phyloP scores from a whole-genome alignment of 192 early-diverging fungal species.

The Kappamyces sp. region DNA sequence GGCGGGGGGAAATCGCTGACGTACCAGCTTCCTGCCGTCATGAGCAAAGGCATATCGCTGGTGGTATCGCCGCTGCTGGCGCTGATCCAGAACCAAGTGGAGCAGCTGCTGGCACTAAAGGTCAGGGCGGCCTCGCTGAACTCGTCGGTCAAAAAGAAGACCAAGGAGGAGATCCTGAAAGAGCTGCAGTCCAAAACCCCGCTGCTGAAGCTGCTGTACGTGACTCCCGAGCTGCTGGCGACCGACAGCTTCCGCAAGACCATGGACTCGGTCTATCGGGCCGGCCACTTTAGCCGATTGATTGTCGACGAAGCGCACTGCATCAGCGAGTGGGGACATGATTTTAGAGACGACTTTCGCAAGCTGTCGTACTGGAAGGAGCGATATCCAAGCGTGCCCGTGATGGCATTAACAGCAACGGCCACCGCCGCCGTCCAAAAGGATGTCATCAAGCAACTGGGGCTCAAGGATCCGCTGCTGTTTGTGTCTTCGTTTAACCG shows the following conservation, averaged over 20 bases:
- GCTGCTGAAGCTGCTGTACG: conserved; percentile 33
- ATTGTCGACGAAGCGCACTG: conserved; percentile 54
- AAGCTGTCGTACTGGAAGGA: conserved; percentile 37
- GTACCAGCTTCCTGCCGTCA: conserved; percentile 46
- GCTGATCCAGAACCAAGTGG: conserved; percentile 42
- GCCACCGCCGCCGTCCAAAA: conserved; percentile 34
- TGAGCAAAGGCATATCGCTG: conserved; percentile 33
- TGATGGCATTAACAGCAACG: conserved; percentile 80
- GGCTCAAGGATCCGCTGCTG: conserved; percentile 18
- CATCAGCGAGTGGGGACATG: conserved; percentile 51
- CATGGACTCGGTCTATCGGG: conserved; percentile 23
- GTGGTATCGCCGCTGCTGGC: conserved; percentile 43
- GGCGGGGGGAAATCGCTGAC: conserved; percentile 45
- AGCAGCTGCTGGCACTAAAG: conserved; percentile 25
- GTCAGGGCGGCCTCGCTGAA: conserved; percentile 35
- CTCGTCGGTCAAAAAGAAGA: conserved; percentile 27
- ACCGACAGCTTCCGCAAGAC: conserved; percentile 32
- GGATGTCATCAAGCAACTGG: conserved; percentile 38
- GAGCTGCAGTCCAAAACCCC: conserved; percentile 25
- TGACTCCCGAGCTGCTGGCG: conserved; percentile 47
- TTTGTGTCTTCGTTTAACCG: conserved; percentile 42
- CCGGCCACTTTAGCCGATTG: conserved; percentile 29
- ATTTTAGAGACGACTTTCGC: conserved; percentile 42
- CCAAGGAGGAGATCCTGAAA: conserved; percentile 22
- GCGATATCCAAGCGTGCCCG: conserved; percentile 52